Evolutionary conservation across 352 stramenopile species (phyloP).

Genomic region (Globisporangium uncinulatum): DNA sequence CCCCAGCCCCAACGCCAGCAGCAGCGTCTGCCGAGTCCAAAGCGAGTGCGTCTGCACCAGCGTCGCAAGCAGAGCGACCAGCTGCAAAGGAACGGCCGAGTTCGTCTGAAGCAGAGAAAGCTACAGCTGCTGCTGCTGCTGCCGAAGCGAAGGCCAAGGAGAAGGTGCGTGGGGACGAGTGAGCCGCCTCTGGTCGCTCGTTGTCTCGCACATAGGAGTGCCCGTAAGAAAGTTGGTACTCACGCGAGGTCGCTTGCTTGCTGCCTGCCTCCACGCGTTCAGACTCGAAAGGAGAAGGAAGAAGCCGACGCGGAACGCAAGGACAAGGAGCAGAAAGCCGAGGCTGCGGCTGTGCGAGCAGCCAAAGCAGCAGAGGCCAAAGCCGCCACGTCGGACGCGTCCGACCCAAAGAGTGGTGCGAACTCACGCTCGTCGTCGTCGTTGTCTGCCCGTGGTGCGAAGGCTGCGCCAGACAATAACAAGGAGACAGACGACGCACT

Average conservation of each 20-base stretch:
- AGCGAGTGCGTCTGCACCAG: conserved; percentile 9
- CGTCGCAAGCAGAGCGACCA: conserved; percentile 15
- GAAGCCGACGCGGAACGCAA: conserved; percentile 18
- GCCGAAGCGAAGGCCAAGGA: conserved; percentile 50
- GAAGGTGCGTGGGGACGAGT: conserved; percentile 15
- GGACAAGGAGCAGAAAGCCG: conserved; percentile 26
- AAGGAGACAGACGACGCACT: conserved; percentile 43
- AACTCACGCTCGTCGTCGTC: conserved; percentile 19
- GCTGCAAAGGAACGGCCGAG: conserved; percentile 36
- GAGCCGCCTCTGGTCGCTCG: background rate
- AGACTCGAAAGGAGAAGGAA: conserved; percentile 29
- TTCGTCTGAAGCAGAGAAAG: conserved; percentile 29
- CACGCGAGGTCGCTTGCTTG: background rate
- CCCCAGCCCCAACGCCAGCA: conserved; percentile 11
- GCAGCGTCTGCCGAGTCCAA: conserved; percentile 19
- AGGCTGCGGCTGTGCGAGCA: conserved; percentile 18
- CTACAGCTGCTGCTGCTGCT: conserved; percentile 29
- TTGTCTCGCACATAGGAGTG: background rate
- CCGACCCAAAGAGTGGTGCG: conserved; percentile 31
- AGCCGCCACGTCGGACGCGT: conserved; percentile 16
- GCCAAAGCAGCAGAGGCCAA: conserved; percentile 7
- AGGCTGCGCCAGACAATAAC: conserved; percentile 40
- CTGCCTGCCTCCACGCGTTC: background rate
- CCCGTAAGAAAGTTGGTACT: background rate
- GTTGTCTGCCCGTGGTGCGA: conserved; percentile 20